Base-by-base conservation (phyloP, 2,329 filamentous ascomycete genomes). In the Arthrobotrys conoides region DNA sequence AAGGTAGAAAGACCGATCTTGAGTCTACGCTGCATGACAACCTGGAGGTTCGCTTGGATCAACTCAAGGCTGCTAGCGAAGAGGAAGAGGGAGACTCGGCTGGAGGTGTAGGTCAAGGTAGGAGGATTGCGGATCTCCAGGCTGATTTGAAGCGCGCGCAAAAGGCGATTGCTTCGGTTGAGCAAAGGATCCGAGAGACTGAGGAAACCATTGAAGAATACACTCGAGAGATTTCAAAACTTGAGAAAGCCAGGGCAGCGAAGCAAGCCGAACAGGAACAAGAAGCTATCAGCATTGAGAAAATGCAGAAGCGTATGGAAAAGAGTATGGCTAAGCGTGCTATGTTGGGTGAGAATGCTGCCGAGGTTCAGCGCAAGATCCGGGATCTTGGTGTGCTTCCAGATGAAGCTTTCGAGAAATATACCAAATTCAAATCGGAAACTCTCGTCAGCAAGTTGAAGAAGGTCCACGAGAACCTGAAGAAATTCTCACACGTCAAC, bases 401-500 rank as follows among this genome's bases (percentile, higher is more conserved):
- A 0, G 94, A 98, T 80, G 94, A 97, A 82, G 94, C 95, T 0
- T 96, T 97, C 83, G 92, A 92, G 81, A 96, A 94, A 83, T 99
- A 97, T 84, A 90, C 93, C 83, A 91, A 91, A 81, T 92, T 93
- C 84, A 91, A 93, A 81, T 90, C 91, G 27, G 93, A 94, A 80
- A 89, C 88, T 64, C 92, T 95, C 68, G 87, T 88, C 67, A 89
- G 88, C 82, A 91, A 91, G 71, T 89, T 98, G 24, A 94, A 96
- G 85, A 96, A 94, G 83, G 93, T 95, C 83, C 96, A 97, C 80
- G 93, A 97, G 82, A 91, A 92, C 0, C 87, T 98, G 69, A 98
- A 98, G 86, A 97, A 97, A 84, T 98, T 96, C 86, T 93, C 94
- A 70, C 93, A 97, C 83, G 94, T 99, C 86, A 99, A 99, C 89